A percentile compares a stretch with the other conserved stretches of the same genome.
Evolutionary conservation across 139 green algal genomes (phyloP).

Genomic region (Micromonas pusilla): DNA sequence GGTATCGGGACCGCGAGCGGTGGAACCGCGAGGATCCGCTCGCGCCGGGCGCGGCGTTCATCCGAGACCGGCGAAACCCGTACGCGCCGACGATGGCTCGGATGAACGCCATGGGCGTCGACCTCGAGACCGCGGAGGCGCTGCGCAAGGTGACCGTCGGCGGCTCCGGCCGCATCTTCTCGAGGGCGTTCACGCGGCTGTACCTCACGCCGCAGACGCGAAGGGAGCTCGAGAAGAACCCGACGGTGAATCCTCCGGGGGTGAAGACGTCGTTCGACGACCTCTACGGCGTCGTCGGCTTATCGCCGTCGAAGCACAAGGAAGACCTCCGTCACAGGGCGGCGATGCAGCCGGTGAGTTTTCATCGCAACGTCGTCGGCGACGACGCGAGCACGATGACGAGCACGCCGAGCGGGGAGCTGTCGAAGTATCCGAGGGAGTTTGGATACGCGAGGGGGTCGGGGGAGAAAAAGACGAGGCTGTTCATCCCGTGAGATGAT

Average conservation of each 20-base stretch:
- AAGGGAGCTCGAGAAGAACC: not conserved
- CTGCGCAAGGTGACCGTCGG: not conserved
- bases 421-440: not conserved
- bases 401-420: not conserved
- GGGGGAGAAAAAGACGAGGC: not conserved
- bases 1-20: too few relatives aligned
- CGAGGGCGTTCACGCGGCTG: not conserved
- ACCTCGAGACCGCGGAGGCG: too few relatives aligned
- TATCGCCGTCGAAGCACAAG: not conserved
- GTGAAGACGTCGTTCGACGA: not conserved
- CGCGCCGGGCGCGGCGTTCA: too few relatives aligned
- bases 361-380: not conserved
- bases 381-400: not conserved
- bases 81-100: too few relatives aligned
- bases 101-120: too few relatives aligned
- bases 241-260: not conserved
- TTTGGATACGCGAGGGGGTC: too few relatives aligned
- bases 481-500: not conserved
- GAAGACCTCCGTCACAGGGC: not conserved
- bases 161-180: not conserved
- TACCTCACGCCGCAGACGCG: not conserved
- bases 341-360: not conserved
- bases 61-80: too few relatives aligned
- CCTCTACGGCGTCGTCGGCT: not conserved
- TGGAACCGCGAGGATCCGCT: too few relatives aligned